Evolutionary conservation across 2,329 filamentous ascomycete species (phyloP), one percentile per base, ranked within the genome.

Genomic region (Diaporthe australafricana): DNA sequence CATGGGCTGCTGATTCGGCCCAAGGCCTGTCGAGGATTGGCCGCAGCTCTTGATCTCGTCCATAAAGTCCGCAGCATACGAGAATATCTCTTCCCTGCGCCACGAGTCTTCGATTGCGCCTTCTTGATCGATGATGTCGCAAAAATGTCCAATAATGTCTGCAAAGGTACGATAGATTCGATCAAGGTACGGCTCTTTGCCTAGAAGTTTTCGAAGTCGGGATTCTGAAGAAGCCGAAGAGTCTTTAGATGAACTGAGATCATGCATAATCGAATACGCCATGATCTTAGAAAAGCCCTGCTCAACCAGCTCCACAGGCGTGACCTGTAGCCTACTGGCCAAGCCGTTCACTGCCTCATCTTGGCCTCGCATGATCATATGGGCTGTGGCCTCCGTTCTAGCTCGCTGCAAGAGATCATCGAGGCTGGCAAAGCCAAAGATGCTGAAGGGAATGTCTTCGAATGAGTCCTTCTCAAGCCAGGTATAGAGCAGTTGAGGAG

Each of bases 401-500:
- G 93, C 90, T 72, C 93, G 90, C 7, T 81, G 78, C 3, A 98
- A 81, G 67, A 99, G 87, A 5, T 94, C 91, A 22, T 86, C 80
- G 2, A 98, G 86, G 20, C 83, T 89, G 1, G 82, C 72, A 78
- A 97, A 99, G 1, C 91, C 92, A 80, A 99, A 99, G 2, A 96
- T 93, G n/a, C 87, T 84, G 78, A 89, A 98, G 0, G 96, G 96
- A 62, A 99, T 93, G 4, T 90, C 86, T n/a, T 88, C 85, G 9
- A 98, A 84, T 1, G 84, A 82, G 72, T 92, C 88, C 0, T 83
- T 83, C 74, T 94, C 90, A 4, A 97, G 88, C 96, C 95, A 99
- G 0, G 95, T 98, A 79, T 94, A 98, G 3, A 98, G 84, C 8
- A 99, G 86, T 78, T 99, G 96, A 2, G 95, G 91, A 8, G 94